These are phyloP conservation scores for Pyrenochaeta sp. DNA, from an alignment of 2,329 filamentous ascomycete genomes.

Conservation along the genomic window DNA sequence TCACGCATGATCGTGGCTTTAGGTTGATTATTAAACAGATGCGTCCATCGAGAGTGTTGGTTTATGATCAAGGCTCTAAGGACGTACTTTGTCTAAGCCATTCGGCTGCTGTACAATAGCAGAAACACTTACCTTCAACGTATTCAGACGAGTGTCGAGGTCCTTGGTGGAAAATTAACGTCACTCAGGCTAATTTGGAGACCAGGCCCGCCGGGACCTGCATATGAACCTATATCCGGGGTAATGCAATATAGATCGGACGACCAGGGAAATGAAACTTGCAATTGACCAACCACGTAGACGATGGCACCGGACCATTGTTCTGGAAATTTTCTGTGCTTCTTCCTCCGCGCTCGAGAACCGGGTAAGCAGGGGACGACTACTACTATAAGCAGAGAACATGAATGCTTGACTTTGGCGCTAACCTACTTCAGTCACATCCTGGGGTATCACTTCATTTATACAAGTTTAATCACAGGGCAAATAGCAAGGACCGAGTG, in stretches of 20 bases:
- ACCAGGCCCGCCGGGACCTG: conserved; percentile 39
- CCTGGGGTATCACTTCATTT: conserved; percentile 13
- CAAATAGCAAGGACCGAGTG: not conserved
- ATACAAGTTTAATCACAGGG: conserved; percentile 3
- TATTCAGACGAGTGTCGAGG: conserved; percentile 3
- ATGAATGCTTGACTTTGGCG: conserved; percentile 9
- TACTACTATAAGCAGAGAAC: conserved; percentile 10
- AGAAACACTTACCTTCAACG: not conserved
- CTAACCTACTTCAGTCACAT: conserved; percentile 4
- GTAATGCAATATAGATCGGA: conserved; percentile 17
- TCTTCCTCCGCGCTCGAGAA: conserved; percentile 4
- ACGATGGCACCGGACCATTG: not conserved
- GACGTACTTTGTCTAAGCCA: not conserved
- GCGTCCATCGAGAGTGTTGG: not conserved
- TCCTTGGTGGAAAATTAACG: conserved; percentile 31
- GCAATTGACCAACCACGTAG: conserved; percentile 11
- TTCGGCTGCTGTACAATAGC: not conserved
- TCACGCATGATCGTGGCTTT: not conserved
- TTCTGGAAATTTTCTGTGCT: not conserved
- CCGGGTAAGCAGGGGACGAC: conserved; percentile 12
- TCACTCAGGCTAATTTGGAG: conserved; percentile 33
- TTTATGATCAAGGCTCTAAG: too few species aligned
- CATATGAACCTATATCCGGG: conserved; percentile 33
- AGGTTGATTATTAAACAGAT: not conserved
- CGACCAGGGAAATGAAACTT: conserved; percentile 1